Evolutionary conservation across 805 yeast genomes (phyloP).

Genomic region (Yamadazyma nakazawae): DNA sequence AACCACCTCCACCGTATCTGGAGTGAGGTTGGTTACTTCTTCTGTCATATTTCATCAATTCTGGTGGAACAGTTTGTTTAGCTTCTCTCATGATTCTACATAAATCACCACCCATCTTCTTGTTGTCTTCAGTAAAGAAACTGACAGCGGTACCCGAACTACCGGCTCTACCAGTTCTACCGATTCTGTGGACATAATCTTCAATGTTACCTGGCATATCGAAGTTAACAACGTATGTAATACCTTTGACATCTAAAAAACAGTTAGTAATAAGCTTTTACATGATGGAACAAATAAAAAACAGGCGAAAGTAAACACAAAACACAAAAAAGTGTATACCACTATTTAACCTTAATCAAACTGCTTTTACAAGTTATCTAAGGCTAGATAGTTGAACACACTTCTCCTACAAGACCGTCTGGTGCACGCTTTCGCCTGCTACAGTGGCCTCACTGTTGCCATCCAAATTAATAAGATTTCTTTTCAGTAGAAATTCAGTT

Average conservation of each 20-base stretch:
- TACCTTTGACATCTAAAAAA: conserved; percentile 89
- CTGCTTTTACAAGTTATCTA: background rate
- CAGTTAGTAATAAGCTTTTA: conserved; percentile 1
- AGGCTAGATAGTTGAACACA: background rate
- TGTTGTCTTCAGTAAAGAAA: conserved; percentile 84
- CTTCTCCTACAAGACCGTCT: conserved; percentile 2
- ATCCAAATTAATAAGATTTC: background rate
- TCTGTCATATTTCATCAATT: conserved; percentile 62
- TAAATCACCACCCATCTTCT: conserved; percentile 85
- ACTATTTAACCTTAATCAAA: background rate
- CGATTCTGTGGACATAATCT: conserved; percentile 98
- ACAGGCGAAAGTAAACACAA: conserved; percentile 6
- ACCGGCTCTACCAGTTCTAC: conserved; percentile 99
- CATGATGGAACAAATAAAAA: background rate
- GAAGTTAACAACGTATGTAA: conserved; percentile 86
- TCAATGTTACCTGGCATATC: conserved; percentile 98
- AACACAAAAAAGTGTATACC: background rate
- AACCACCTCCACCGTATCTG: conserved; percentile 50
- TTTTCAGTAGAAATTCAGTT: background rate
- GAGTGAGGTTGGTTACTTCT: conserved; percentile 63
- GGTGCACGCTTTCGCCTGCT: conserved; percentile 10
- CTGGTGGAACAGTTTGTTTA: conserved; percentile 83
- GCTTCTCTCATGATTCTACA: conserved; percentile 93
- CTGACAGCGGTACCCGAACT: conserved; percentile 93
- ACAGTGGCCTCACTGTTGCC: conserved; percentile 11